A percentile compares a stretch with the other conserved stretches of the same genome.
Conservation (phyloP, 371 early-diverging fungal species). For the Lichtheimia ornata region DNA sequence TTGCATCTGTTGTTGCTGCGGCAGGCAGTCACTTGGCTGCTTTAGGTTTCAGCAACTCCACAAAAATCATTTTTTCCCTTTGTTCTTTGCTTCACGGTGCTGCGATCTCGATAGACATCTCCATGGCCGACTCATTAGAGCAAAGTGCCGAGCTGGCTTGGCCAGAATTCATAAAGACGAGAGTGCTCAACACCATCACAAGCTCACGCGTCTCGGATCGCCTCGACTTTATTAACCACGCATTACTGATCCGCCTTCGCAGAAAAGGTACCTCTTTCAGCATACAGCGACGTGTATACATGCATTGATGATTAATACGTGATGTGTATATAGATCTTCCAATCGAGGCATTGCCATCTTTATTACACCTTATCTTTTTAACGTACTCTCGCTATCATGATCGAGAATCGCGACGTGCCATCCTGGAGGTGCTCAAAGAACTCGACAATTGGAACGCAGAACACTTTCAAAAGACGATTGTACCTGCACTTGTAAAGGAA, state of each 20-base stretch:
- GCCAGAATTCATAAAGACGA: slow-evolving; percentile 59
- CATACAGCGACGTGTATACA: slow-evolving; percentile 56
- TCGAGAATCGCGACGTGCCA: slow-evolving; percentile 57
- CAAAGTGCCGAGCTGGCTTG: slow-evolving; percentile 53
- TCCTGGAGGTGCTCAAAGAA: slow-evolving; percentile 61
- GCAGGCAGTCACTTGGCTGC: slow-evolving; percentile 1
- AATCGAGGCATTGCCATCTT: slow-evolving; percentile 51
- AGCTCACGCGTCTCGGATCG: slow-evolving; percentile 52
- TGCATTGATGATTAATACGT: slow-evolving; percentile 22
- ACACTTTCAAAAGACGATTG: slow-evolving; percentile 56
- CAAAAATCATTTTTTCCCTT: slow-evolving; percentile 1
- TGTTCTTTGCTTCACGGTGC: not conserved
- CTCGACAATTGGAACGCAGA: slow-evolving; percentile 62
- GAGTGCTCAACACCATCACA: slow-evolving; percentile 53
- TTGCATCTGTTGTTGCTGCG: no score
- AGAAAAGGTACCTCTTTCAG: slow-evolving; percentile 51
- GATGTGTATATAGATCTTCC: slow-evolving; percentile 60
- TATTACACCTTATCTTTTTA: slow-evolving; percentile 57
- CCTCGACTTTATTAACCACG: slow-evolving; percentile 56
- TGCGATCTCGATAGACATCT: not conserved
- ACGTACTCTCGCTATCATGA: slow-evolving; percentile 69
- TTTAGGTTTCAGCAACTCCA: not conserved
- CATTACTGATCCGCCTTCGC: slow-evolving; percentile 57
- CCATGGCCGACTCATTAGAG: slow-evolving; percentile 34
- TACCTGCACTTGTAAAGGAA: slow-evolving; percentile 56